These are phyloP conservation scores for Phalaenopsis aphrodite DNA, from an alignment of 106 monocot genomes.

Conservation along the genomic window DNA sequence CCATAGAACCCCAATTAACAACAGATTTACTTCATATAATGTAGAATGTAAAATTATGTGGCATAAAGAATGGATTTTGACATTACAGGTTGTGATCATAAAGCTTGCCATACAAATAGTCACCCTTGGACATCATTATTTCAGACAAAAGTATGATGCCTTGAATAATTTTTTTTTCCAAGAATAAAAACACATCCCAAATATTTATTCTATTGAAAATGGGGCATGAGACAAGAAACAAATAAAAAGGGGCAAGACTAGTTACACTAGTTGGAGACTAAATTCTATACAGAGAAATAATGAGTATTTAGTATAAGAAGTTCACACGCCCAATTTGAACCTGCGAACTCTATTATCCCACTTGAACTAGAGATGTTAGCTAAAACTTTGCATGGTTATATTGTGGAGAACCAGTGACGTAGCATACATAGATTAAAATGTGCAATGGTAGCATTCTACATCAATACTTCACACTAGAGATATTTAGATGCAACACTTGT, in stretches of 20 bases:
- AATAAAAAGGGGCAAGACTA: too few relatives aligned
- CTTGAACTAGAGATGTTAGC: not conserved
- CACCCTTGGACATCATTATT: not conserved
- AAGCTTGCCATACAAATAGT: not conserved
- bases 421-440: not conserved
- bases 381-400: not conserved
- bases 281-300: too few relatives aligned
- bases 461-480: not conserved
- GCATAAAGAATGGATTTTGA: too few relatives aligned
- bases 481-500: not conserved
- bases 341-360: not conserved
- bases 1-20: too few relatives aligned
- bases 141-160: not conserved
- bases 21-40: too few relatives aligned
- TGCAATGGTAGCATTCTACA: not conserved
- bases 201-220: not conserved
- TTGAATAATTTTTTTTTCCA: not conserved
- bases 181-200: not conserved
- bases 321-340: not conserved
- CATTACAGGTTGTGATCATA: not conserved
- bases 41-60: too few relatives aligned
- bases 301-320: not conserved
- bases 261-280: too few relatives aligned
- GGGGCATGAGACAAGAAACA: not conserved
- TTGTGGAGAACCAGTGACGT: not conserved